Percentiles rank a stretch among this genome's conserved stretches.
Conservation (phyloP, 2,329 filamentous ascomycete genomes). For the Beauveria rudraprayagi region DNA sequence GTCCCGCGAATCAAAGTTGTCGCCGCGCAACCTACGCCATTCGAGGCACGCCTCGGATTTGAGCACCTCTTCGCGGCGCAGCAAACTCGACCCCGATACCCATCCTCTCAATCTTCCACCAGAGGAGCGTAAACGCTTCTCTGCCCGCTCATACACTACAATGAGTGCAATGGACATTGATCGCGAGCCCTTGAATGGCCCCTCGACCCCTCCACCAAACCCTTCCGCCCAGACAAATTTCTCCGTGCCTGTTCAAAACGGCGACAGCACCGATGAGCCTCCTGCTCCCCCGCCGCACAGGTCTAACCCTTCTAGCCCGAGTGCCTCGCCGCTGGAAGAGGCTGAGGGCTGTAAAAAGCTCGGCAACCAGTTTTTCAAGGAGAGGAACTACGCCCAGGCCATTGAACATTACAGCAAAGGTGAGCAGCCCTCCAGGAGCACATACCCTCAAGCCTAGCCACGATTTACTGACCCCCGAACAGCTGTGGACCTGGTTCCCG, state of each 20-base stretch:
- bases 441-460: not conserved
- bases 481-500: conserved; percentile 84
- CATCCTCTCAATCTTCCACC: conserved; percentile 88
- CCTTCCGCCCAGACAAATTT: conserved; percentile 36
- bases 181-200: conserved; percentile 47
- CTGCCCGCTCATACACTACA: conserved; percentile 51
- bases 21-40: conserved; percentile 35
- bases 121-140: conserved; percentile 74
- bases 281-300: conserved; percentile 67
- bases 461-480: conserved; percentile 16
- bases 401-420: conserved; percentile 94
- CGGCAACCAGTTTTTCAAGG: conserved; percentile 96
- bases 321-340: conserved; percentile 54
- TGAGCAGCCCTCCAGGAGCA: conserved; percentile 33
- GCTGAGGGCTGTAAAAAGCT: conserved; percentile 87
- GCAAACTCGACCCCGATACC: conserved; percentile 57
- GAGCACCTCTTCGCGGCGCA: conserved; percentile 37
- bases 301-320: conserved; percentile 52
- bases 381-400: conserved; percentile 78
- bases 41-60: conserved; percentile 43
- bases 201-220: conserved; percentile 45
- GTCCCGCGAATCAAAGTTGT: conserved; percentile 20
- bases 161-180: conserved; percentile 73
- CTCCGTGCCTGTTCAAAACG: conserved; percentile 45
- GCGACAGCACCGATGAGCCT: conserved; percentile 34